phyloP scores from a whole-genome alignment of 495 filamentous ascomycete species.

The Penicillium manginii region DNA sequence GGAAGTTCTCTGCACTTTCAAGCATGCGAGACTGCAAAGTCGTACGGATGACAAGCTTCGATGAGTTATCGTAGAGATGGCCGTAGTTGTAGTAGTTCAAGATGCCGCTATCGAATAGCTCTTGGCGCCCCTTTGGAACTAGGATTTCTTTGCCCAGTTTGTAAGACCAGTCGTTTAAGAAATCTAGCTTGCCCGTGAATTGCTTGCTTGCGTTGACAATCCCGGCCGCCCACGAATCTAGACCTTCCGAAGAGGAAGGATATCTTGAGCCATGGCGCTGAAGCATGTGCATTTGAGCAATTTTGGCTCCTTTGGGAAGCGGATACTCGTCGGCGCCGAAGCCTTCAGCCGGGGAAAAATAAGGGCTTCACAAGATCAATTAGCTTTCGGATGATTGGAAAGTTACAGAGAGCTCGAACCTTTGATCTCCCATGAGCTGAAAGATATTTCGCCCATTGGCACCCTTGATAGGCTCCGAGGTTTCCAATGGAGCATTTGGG shows the following conservation, averaged over 20 bases:
- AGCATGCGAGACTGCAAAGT: constrained; percentile 60
- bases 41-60: constrained; percentile 63
- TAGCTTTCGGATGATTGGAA: neutral
- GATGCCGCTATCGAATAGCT: constrained; percentile 54
- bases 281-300: constrained; percentile 56
- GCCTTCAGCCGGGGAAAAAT: constrained; percentile 36
- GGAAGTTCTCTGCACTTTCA: constrained; percentile 49
- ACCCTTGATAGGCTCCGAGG: constrained; percentile 56
- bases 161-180: constrained; percentile 58
- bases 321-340: constrained; percentile 62
- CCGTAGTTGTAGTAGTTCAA: constrained; percentile 65
- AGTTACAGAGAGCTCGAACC: constrained; percentile 12
- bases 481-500: constrained; percentile 62
- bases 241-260: constrained; percentile 35
- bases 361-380: constrained; percentile 16
- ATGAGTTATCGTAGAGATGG: constrained; percentile 60
- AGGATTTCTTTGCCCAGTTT: constrained; percentile 49
- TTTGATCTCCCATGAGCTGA: constrained; percentile 54
- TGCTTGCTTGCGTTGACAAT: constrained; percentile 35
- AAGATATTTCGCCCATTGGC: constrained; percentile 57
- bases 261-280: constrained; percentile 50
- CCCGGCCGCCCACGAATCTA: constrained; percentile 34
- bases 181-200: constrained; percentile 52
- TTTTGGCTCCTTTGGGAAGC: constrained; percentile 56
- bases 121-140: constrained; percentile 53